Conservation (phyloP, 2,329 filamentous ascomycete genomes). For the Blumeriella jaapii region DNA sequence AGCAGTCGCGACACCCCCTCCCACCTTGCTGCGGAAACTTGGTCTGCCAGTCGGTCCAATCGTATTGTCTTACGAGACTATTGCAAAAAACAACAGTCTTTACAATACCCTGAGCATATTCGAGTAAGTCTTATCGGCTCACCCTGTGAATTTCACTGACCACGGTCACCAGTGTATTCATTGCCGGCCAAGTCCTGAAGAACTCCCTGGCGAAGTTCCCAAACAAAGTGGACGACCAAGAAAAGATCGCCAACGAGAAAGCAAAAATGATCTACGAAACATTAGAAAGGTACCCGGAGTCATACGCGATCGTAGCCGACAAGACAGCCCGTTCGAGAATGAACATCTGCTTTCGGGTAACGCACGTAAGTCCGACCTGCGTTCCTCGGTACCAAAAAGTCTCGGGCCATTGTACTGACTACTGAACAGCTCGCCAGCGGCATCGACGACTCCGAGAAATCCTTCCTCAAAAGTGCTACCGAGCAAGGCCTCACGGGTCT, state of each 20-base stretch:
- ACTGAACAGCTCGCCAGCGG: conserved; percentile 31
- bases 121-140: conserved; percentile 36
- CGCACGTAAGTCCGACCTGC: conserved; percentile 28
- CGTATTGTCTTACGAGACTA: conserved; percentile 71
- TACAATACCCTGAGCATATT: conserved; percentile 97
- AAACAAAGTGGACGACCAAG: conserved; percentile 63
- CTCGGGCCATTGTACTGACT: conserved; percentile 2
- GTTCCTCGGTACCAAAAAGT: not conserved
- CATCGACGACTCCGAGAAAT: conserved; percentile 61
- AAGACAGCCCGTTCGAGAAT: conserved; percentile 71
- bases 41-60: conserved; percentile 68
- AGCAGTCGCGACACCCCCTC: conserved; percentile 49
- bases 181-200: conserved; percentile 80
- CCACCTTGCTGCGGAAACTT: conserved; percentile 60
- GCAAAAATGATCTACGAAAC: conserved; percentile 64
- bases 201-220: conserved; percentile 55
- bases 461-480: conserved; percentile 64
- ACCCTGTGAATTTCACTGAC: not conserved
- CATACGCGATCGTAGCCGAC: conserved; percentile 70
- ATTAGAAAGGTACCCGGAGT: conserved; percentile 58
- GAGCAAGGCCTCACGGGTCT: conserved; percentile 61
- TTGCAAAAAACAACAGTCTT: conserved; percentile 85
- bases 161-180: conserved; percentile 55
- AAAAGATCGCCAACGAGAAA: conserved; percentile 63
- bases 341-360: conserved; percentile 87